Evolutionary conservation across 192 early-diverging fungal genomes (phyloP).

Genomic region (Coemansia sp.): DNA sequence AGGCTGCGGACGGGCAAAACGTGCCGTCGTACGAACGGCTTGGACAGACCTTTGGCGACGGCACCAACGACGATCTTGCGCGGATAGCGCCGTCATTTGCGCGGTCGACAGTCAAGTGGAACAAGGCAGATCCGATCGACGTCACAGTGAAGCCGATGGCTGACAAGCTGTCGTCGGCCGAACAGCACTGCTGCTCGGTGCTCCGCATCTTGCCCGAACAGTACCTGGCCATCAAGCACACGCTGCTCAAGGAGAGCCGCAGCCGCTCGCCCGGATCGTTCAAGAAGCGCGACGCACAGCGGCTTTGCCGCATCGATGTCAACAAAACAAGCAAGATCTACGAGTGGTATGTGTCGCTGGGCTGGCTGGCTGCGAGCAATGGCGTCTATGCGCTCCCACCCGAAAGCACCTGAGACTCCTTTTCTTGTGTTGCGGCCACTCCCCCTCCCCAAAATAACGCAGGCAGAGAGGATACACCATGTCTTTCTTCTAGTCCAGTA

Average conservation of each 20-base stretch:
- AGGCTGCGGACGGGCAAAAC: constrained; percentile 21
- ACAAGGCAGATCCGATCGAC: constrained; percentile 50
- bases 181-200: constrained; percentile 71
- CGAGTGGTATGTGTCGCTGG: constrained; percentile 83
- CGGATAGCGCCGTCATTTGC: constrained; percentile 24
- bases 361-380: constrained; percentile 68
- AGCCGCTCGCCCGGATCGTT: constrained; percentile 53
- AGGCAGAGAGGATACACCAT: not conserved
- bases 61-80: constrained; percentile 21
- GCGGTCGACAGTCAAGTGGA: constrained; percentile 51
- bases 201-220: constrained; percentile 80
- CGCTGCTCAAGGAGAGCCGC: constrained; percentile 63
- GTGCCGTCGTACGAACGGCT: constrained; percentile 45
- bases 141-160: constrained; percentile 34
- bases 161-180: constrained; percentile 56
- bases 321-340: constrained; percentile 90
- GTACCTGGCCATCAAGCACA: constrained; percentile 81
- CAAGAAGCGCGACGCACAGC: constrained; percentile 90
- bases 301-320: constrained; percentile 87
- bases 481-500: too few species aligned
- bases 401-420: not conserved
- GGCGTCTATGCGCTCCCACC: constrained; percentile 30
- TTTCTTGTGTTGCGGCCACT: not conserved
- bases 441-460: not conserved
- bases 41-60: constrained; percentile 20